Evolutionary conservation across 2,329 filamentous ascomycete species (phyloP), one percentile per base, ranked within the genome.

Genomic region (Verticillium isaacii): DNA sequence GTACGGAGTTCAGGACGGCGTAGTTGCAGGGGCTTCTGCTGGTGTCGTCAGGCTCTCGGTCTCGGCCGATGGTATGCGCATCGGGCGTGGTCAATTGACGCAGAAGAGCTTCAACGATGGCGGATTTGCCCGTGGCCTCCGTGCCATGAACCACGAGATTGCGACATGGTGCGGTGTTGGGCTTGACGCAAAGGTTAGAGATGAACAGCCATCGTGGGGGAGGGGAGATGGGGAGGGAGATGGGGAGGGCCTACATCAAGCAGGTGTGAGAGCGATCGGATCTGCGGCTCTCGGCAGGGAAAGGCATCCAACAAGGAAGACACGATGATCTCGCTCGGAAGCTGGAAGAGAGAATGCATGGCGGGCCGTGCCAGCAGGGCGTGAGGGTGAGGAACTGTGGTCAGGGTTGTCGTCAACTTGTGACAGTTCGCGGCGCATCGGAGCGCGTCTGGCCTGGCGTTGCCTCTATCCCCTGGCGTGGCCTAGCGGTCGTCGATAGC

Each of bases 121-220:
- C 85, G 36, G 87, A 91, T 77, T 98, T 97, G 50, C 93, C 94
- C 0, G 93, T 96, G 2, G 92, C 89, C 69, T 93, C 88, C 34
- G 93, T 86, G 58, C 95, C 95, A 73, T 98, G 88, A 57, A 96
- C 75, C 25, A 97, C 87, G 12, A 97, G 74, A 63, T 91, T 90
- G 12, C 86, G 80, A 61, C 90, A 90, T 61, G 86, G 88, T 34
- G 91, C 88, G n/a, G 88, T 81, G 56, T 78, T 75, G 25, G 87
- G 84, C 86, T 91, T 70, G 23, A 36, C 36, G 14, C 15, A 45
- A 12, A 7, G 36, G 36, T 64, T 25, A 74, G 67, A 56, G 74
- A 23, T 32, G 36, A 32, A 56, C 7, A 29, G 15, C 36, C 56
- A n/a, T 23, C 4, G 25, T 23, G 23, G 23, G 23, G 23, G n/a